Conservation (phyloP, 2,329 filamentous ascomycete species). For the Botrytis elliptica region DNA sequence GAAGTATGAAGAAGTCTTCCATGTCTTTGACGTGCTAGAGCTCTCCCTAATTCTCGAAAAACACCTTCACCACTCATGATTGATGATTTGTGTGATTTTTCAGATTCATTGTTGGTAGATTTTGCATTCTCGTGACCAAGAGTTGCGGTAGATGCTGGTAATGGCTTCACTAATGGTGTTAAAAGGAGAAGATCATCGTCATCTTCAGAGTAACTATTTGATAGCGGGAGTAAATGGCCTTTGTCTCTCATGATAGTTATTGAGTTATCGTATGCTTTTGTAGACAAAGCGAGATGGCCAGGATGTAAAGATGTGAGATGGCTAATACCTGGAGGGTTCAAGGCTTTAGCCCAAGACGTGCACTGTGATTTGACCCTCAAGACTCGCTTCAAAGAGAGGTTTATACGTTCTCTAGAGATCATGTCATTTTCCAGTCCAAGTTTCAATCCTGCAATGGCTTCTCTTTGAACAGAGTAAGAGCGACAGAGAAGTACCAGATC, state of each 20-base stretch:
- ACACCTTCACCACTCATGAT: constrained; percentile 92
- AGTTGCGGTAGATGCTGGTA: constrained; percentile 82
- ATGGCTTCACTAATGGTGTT: constrained; percentile 84
- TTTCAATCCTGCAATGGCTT: constrained; percentile 87
- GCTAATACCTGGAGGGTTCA: constrained; percentile 79
- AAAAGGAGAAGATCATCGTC: constrained; percentile 90
- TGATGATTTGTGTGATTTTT: constrained; percentile 54
- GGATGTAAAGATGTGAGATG: constrained; percentile 79
- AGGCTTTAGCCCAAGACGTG: constrained; percentile 85
- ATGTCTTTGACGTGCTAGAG: constrained; percentile 79
- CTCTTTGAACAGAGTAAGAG: constrained; percentile 83
- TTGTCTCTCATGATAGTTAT: constrained; percentile 92
- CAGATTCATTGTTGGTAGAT: constrained; percentile 47
- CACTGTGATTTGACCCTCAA: constrained; percentile 79
- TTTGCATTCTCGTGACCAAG: constrained; percentile 53
- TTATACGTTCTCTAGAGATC: constrained; percentile 76
- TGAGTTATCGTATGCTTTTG: constrained; percentile 83
- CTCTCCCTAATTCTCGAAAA: constrained; percentile 84
- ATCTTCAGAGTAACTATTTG: constrained; percentile 79
- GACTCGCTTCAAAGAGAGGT: constrained; percentile 75
- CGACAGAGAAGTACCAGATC: constrained; percentile 87
- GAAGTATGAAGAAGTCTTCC: constrained; percentile 90
- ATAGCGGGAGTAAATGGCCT: constrained; percentile 78
- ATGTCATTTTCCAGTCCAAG: constrained; percentile 88
- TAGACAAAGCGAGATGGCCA: constrained; percentile 76